Conservation (phyloP, 345 rosid genomes). For the Mercurialis annua region DNA sequence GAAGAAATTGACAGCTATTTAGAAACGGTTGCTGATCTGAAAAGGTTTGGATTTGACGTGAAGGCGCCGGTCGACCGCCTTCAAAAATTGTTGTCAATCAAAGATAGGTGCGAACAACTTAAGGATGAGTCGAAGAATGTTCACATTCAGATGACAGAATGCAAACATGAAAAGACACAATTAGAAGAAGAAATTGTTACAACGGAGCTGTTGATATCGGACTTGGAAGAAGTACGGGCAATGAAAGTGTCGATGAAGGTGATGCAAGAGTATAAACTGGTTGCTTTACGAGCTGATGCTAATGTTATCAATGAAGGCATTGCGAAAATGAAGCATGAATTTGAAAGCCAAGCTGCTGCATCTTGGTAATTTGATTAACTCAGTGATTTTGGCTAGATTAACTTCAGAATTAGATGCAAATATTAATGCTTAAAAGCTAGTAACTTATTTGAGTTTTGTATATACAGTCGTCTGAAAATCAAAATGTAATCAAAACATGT, state of each 20-base stretch:
- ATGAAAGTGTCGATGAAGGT: conserved; percentile 8
- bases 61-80: conserved; percentile 16
- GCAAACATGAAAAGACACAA: conserved; percentile 6
- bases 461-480: neutral
- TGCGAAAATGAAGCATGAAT: conserved; percentile 2
- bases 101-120: conserved; percentile 23
- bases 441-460: neutral
- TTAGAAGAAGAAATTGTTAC: conserved; percentile 11
- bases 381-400: neutral
- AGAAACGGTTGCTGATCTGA: conserved; percentile 26
- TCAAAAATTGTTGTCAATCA: conserved; percentile 20
- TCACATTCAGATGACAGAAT: conserved; percentile 11
- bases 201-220: conserved; percentile 14
- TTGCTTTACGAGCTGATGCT: neutral
- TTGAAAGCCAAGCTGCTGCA: conserved; percentile 7
- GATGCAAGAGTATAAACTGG: conserved; percentile 18
- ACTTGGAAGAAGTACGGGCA: conserved; percentile 15
- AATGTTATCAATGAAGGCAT: neutral
- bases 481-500: neutral
- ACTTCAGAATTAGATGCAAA: no score
- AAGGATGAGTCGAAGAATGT: conserved; percentile 9
- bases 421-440: neutral
- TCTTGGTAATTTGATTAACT: conserved; percentile 9
- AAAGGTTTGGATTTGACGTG: conserved; percentile 34
- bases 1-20: conserved; percentile 13